phyloP scores from a whole-genome alignment of 2,329 filamentous ascomycete genomes.

The Cytospora schulzeri region DNA sequence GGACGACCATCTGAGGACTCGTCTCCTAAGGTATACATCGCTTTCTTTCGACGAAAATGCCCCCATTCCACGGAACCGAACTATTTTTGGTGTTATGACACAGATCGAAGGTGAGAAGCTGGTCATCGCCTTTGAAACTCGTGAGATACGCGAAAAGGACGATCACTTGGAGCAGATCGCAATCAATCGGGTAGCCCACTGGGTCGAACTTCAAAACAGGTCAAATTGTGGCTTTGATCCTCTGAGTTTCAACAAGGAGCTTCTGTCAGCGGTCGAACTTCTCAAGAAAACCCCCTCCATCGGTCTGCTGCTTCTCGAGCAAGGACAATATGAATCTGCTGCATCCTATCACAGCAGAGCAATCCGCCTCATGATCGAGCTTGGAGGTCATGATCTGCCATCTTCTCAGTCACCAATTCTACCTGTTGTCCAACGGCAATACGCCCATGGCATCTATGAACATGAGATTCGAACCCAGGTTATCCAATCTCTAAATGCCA shows the following conservation, averaged over 20 bases:
- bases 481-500: slow-evolving; percentile 36
- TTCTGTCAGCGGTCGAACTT: slow-evolving; percentile 50
- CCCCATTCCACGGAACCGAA: slow-evolving; percentile 40
- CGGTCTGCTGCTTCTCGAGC: slow-evolving; percentile 55
- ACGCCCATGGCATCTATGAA: slow-evolving; percentile 55
- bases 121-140: slow-evolving; percentile 48
- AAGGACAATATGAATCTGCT: slow-evolving; percentile 55
- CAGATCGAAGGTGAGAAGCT: slow-evolving; percentile 61
- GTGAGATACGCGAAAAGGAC: slow-evolving; percentile 40
- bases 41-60: slow-evolving; percentile 41
- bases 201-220: slow-evolving; percentile 48
- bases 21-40: slow-evolving; percentile 50
- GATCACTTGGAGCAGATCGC: slow-evolving; percentile 41
- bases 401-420: slow-evolving; percentile 31
- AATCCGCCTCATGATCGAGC: slow-evolving; percentile 41
- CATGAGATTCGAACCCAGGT: slow-evolving; percentile 49
- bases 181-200: slow-evolving; percentile 44
- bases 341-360: slow-evolving; percentile 52
- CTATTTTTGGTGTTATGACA: slow-evolving; percentile 54
- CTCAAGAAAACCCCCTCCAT: slow-evolving; percentile 56
- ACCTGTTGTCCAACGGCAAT: slow-evolving; percentile 43
- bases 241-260: slow-evolving; percentile 53
- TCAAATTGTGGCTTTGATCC: slow-evolving; percentile 48
- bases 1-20: slow-evolving; percentile 48
- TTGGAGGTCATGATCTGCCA: slow-evolving; percentile 35